These are phyloP conservation scores for Amanita pseudoporphyria DNA, from an alignment of 768 basidiomycete species.

Conservation along the genomic window DNA sequence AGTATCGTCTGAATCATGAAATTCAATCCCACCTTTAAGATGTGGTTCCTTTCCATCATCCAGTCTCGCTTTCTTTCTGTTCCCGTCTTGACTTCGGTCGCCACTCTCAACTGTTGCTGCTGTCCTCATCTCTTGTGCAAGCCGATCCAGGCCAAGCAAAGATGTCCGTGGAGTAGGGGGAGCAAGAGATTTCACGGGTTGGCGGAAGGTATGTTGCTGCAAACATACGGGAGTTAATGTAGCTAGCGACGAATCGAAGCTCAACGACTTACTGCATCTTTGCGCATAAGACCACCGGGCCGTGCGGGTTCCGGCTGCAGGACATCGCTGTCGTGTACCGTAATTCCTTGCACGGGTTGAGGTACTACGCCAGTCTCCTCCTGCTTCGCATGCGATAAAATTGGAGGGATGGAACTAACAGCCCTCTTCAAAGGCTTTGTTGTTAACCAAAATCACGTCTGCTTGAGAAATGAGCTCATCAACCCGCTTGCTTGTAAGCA, in stretches of 20 bases:
- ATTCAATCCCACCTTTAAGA: conserved; percentile 65
- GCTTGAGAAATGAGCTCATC: conserved; percentile 66
- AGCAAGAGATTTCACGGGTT: too few species aligned
- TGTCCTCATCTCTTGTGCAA: conserved; percentile 79
- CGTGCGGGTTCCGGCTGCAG: too few species aligned
- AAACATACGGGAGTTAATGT: too few species aligned
- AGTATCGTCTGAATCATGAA: neutral
- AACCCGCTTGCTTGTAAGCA: conserved; percentile 60
- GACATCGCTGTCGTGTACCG: conserved; percentile 65
- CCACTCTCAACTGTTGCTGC: conserved; percentile 38
- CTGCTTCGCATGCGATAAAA: conserved; percentile 62
- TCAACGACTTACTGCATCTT: too few species aligned
- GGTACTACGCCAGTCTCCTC: conserved; percentile 42
- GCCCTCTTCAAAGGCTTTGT: conserved; percentile 71
- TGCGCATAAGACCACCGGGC: too few species aligned
- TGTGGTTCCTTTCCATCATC: conserved; percentile 57
- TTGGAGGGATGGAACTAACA: conserved; percentile 42
- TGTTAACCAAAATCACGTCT: conserved; percentile 88
- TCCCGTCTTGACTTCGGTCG: conserved; percentile 26
- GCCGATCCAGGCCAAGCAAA: too few species aligned
- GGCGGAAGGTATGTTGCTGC: too few species aligned
- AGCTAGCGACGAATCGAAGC: too few species aligned
- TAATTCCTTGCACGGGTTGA: conserved; percentile 66
- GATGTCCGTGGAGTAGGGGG: too few species aligned
- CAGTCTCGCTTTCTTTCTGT: conserved; percentile 57